Percentiles rank a stretch among this genome's conserved stretches.
phyloP scores from a whole-genome alignment of 129 eudicot genomes.

The Daucus carota region DNA sequence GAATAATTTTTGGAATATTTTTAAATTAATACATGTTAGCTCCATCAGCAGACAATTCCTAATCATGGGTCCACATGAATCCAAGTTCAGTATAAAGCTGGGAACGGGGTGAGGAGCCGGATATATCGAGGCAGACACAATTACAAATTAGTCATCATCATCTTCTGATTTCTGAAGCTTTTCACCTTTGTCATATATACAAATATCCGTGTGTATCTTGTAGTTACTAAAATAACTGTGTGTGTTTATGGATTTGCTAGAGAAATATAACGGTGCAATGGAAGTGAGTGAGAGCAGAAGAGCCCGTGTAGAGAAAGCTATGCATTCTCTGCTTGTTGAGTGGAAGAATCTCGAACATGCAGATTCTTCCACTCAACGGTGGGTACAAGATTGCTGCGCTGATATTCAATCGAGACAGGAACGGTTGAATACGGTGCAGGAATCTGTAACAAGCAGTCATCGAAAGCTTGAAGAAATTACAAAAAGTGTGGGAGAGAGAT shows the following conservation, averaged over 20 bases:
- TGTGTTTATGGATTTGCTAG: not conserved
- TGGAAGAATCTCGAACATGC: conserved; percentile 1
- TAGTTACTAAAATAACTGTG: no score
- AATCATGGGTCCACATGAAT: no score
- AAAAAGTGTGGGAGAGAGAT: not conserved
- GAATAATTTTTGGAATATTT: no score
- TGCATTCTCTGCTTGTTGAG: not conserved
- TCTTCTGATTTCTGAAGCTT: no score
- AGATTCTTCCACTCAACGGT: conserved; percentile 1
- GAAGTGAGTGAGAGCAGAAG: not conserved
- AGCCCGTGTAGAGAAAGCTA: not conserved
- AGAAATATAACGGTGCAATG: not conserved
- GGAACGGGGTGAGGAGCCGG: no score
- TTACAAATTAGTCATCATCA: no score
- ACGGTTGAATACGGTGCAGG: not conserved
- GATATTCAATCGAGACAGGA: not conserved
- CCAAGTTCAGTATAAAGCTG: no score
- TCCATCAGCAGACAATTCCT: no score
- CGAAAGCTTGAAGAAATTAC: not conserved
- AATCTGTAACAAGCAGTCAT: not conserved
- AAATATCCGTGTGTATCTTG: no score
- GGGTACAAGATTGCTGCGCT: not conserved
- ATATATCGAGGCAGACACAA: no score
- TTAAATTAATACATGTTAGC: no score
- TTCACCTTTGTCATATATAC: no score